Base-by-base conservation (phyloP, 257 asterid species). In the Ehretia macrophylla region DNA sequence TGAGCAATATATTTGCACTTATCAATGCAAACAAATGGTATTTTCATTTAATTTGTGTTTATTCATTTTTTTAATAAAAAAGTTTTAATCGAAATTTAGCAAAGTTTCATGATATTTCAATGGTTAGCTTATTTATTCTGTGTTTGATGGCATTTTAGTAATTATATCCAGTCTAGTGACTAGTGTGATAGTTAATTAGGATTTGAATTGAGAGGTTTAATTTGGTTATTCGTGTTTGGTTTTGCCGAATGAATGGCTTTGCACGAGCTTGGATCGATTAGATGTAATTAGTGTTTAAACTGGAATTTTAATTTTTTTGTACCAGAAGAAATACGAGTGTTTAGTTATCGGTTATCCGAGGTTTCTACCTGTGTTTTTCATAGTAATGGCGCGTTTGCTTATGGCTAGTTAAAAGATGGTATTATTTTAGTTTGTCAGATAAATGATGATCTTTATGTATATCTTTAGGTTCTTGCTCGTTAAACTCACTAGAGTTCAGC, bases 21-120 rank as follows among this genome's bases (percentile, higher is more conserved):
- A 89, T 62, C 99, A 93, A 70, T 93, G 99, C 70, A 97, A 97
- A 35, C 99, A 93, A 79, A 89, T 89, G 97, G 99, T 89, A 75
- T 18, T 39, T 10, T 40, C 17, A 22, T 20, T 12, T 22, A 0
- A 0, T 14, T 62, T 59, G 9, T 32, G 1, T 46, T 45, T n/a
- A 44, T n/a, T 20, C n/a, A 45, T 13, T 47, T 47, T 57, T 12
- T 21, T 52, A 17, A 18, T 10, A n/a, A n/a, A n/a, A n/a, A n/a
- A n/a, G n/a, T n/a, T n/a, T n/a, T n/a, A n/a, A 11, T 14, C 10
- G 8, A 0, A 18, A 8, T 59, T n/a, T 62, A 39, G 21, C 3
- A 16, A 13, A 3, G 32, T 5, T 35, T 44, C 14, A 38, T 42
- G 47, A 1, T 55, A 27, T 39, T 55, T 11, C 16, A 3, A 42